These are phyloP conservation scores for Entomortierella parvispora DNA, from an alignment of 192 early-diverging fungal genomes.

Conservation along the genomic window DNA sequence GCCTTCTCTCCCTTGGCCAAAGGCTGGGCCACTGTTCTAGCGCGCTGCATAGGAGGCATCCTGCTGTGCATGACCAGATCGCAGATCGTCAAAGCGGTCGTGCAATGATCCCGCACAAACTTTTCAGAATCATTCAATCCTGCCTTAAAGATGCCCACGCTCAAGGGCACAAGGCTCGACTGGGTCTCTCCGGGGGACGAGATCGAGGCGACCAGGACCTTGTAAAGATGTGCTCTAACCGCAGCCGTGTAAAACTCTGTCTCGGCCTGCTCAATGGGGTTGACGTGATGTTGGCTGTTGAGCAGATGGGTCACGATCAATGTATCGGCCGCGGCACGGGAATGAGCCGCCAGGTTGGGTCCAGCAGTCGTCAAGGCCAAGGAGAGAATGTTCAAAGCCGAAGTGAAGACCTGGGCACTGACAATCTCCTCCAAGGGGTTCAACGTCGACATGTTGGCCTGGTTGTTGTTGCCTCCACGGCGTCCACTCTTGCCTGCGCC, in stretches of 20 bases:
- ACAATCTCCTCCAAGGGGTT: constrained; percentile 40
- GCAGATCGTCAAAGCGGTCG: constrained; percentile 58
- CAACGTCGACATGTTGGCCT: constrained; percentile 3
- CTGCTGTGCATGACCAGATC: constrained; percentile 64
- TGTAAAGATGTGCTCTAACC: constrained; percentile 37
- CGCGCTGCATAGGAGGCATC: constrained; percentile 60
- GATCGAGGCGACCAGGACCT: constrained; percentile 30
- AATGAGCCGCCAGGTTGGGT: constrained; percentile 34
- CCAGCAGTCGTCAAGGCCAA: constrained; percentile 33
- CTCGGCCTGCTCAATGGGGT: constrained; percentile 43
- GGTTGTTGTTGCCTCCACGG: constrained; percentile 20
- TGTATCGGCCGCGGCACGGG: constrained; percentile 43
- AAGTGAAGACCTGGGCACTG: constrained; percentile 24
- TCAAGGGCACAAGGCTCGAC: constrained; percentile 41
- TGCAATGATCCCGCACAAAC: constrained; percentile 34
- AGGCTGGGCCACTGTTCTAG: constrained; percentile 19
- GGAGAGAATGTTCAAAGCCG: constrained; percentile 31
- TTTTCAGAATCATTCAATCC: constrained; percentile 54
- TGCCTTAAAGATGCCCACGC: constrained; percentile 43
- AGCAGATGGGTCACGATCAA: constrained; percentile 40
- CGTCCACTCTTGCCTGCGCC: constrained; percentile 50
- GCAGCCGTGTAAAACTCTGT: constrained; percentile 28
- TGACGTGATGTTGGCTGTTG: constrained; percentile 46
- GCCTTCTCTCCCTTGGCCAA: constrained; percentile 29
- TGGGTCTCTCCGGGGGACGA: constrained; percentile 45